These are phyloP conservation scores for Populus alba DNA, from an alignment of 345 rosid genomes.

Conservation along the genomic window DNA sequence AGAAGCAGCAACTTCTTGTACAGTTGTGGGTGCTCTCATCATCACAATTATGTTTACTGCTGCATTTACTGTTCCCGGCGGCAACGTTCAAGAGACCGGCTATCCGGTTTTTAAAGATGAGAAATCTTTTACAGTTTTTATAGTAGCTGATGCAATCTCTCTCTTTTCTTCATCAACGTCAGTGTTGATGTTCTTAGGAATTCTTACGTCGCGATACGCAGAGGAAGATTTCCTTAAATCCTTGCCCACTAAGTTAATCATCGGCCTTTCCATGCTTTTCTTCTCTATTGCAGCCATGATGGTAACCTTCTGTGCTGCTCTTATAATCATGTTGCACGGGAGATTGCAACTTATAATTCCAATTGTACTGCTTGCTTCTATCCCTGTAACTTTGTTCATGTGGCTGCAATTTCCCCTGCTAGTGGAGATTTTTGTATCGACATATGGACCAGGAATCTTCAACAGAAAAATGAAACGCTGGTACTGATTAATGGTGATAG, in stretches of 20 bases:
- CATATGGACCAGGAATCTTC: not conserved
- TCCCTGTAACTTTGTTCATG: not conserved
- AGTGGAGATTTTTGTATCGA: not conserved
- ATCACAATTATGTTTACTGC: not conserved
- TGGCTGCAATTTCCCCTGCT: not conserved
- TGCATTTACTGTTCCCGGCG: not conserved
- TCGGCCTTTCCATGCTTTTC: not conserved
- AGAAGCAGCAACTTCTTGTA: not conserved
- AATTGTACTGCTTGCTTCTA: not conserved
- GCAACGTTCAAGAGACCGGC: not conserved
- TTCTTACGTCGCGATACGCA: not conserved
- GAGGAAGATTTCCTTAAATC: too few species aligned
- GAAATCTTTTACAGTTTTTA: not conserved
- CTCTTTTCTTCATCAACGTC: not conserved
- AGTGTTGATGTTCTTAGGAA: not conserved
- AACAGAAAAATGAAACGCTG: not conserved
- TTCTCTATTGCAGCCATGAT: not conserved
- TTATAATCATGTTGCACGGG: not conserved
- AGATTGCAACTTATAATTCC: not conserved
- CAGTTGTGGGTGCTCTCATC: constrained; percentile 1
- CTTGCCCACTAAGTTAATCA: not conserved
- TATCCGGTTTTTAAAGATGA: not conserved
- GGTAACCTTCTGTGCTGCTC: not conserved
- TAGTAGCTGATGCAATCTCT: not conserved
- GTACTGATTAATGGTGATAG: not conserved